Percentiles rank a stretch among this genome's conserved stretches.
Conservation (phyloP, 345 rosid genomes). For the Boechera stricta region DNA sequence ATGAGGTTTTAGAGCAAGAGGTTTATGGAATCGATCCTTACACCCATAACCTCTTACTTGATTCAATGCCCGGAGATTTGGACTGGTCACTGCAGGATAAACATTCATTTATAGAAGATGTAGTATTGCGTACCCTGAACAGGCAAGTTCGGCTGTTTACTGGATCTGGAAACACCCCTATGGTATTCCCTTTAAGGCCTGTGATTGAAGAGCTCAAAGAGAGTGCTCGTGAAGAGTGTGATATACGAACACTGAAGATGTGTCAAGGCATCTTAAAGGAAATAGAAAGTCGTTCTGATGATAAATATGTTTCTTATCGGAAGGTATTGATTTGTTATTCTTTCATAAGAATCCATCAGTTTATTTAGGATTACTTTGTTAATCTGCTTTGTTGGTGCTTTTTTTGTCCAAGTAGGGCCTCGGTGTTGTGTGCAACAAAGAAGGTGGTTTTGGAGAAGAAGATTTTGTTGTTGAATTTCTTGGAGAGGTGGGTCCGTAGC, state of each 20-base stretch:
- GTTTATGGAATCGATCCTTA: conserved; percentile 99
- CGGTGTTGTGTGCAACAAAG: conserved; percentile 98
- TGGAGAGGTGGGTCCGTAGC: conserved; percentile 83
- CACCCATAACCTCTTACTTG: conserved; percentile 95
- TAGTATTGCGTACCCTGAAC: conserved; percentile 80
- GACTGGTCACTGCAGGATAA: conserved; percentile 79
- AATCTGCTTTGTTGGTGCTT: conserved; percentile 33
- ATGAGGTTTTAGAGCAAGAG: conserved; percentile 96
- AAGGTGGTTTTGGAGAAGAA: conserved; percentile 90
- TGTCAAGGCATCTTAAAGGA: conserved; percentile 88
- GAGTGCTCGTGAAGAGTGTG: conserved; percentile 70
- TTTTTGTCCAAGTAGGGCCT: conserved; percentile 72
- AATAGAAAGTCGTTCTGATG: conserved; percentile 85
- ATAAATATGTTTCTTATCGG: conserved; percentile 94
- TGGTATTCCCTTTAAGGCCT: conserved; percentile 80
- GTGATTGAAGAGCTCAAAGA: conserved; percentile 83
- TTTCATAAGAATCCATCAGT: conserved; percentile 10
- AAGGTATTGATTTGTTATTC: conserved; percentile 60
- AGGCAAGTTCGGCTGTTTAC: conserved; percentile 85
- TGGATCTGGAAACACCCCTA: conserved; percentile 91
- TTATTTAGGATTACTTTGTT: conserved; percentile 26
- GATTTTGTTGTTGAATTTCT: conserved; percentile 98
- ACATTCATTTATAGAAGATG: conserved; percentile 88
- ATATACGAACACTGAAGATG: conserved; percentile 64
- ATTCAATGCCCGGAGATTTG: conserved; percentile 94